phyloP scores from a whole-genome alignment of 2,329 filamentous ascomycete genomes.

The Hortaea werneckii region DNA sequence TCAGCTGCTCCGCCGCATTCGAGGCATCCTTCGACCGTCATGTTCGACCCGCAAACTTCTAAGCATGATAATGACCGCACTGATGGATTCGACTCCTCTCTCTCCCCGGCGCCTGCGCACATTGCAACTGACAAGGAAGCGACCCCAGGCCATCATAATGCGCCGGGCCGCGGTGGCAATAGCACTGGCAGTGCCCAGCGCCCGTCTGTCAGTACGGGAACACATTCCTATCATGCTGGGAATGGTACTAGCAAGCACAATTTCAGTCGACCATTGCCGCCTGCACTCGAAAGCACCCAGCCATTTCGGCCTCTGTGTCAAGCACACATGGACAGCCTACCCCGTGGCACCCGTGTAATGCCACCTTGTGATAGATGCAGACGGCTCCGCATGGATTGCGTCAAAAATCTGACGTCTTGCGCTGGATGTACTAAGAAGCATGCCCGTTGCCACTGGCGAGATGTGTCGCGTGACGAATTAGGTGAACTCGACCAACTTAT shows the following conservation, averaged over 20 bases:
- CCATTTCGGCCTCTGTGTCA: conserved; percentile 28
- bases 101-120: conserved; percentile 19
- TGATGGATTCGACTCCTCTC: conserved; percentile 14
- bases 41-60: neutral
- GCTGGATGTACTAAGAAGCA: conserved; percentile 84
- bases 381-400: conserved; percentile 66
- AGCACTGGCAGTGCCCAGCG: conserved; percentile 9
- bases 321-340: conserved; percentile 62
- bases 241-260: conserved; percentile 24
- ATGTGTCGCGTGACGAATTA: conserved; percentile 62
- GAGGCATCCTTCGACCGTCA: conserved; percentile 13
- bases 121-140: conserved; percentile 11
- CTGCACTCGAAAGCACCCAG: conserved; percentile 26
- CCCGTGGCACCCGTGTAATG: conserved; percentile 62
- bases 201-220: conserved; percentile 15
- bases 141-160: neutral
- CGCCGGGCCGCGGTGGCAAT: neutral
- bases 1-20: conserved; percentile 13
- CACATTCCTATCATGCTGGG: conserved; percentile 7
- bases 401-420: conserved; percentile 80
- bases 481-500: conserved; percentile 22
- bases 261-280: conserved; percentile 27
- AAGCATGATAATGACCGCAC: neutral
- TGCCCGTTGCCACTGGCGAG: conserved; percentile 77
- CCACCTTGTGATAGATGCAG: conserved; percentile 79